Conservation (phyloP, 2,329 filamentous ascomycete genomes). For the Beauveria bassiana region DNA sequence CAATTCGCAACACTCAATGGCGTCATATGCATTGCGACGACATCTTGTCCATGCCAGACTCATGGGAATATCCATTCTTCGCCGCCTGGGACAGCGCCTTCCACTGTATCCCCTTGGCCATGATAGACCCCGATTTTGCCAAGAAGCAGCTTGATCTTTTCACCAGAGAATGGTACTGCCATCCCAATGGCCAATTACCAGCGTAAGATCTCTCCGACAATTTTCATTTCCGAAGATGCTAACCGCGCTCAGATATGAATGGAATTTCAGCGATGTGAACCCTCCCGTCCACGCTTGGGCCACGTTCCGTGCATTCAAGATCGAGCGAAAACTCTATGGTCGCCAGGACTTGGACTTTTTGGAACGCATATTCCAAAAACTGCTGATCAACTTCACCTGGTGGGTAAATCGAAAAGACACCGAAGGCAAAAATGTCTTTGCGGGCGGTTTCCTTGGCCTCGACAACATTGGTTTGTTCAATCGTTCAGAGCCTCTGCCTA, state of each 20-base stretch:
- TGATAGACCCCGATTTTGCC: constrained; percentile 96
- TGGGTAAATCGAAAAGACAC: constrained; percentile 96
- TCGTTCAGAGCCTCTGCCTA: constrained; percentile 87
- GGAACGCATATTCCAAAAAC: constrained; percentile 92
- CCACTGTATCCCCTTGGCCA: constrained; percentile 89
- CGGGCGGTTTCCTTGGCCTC: constrained; percentile 88
- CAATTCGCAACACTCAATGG: constrained; percentile 82
- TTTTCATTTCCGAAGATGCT: constrained; percentile 1
- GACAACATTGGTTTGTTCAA: constrained; percentile 99
- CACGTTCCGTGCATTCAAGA: constrained; percentile 93
- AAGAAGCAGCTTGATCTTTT: constrained; percentile 97
- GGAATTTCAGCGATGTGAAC: constrained; percentile 97
- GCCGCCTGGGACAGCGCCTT: constrained; percentile 96
- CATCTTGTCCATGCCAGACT: constrained; percentile 94
- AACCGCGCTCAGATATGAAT: constrained; percentile 55
- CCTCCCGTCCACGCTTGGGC: constrained; percentile 96
- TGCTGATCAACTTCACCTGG: constrained; percentile 96
- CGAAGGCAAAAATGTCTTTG: constrained; percentile 94
- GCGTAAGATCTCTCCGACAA: constrained; percentile 49
- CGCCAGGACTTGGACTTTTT: constrained; percentile 92
- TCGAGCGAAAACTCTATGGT: constrained; percentile 94
- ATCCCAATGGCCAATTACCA: constrained; percentile 90
- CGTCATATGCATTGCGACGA: constrained; percentile 93
- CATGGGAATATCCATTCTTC: constrained; percentile 98
- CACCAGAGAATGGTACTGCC: constrained; percentile 97